Conservation (phyloP, 257 asterid species). For the Salvia splendens region DNA sequence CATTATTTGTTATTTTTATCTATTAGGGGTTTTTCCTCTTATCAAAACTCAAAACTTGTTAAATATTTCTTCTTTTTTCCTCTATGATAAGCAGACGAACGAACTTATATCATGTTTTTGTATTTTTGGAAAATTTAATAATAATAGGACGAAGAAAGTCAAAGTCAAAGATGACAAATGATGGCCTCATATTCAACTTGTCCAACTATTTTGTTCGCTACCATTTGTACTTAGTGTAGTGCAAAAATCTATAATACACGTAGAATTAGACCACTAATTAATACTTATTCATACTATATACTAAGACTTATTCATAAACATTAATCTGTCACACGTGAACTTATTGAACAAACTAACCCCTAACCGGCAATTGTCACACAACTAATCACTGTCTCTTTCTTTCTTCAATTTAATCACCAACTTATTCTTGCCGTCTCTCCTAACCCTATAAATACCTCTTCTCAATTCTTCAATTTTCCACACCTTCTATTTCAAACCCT, state of each 20-base stretch:
- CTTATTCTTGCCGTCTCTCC: constrained; percentile 30
- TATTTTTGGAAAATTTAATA: neutral
- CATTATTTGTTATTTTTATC: no score
- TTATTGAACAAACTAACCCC: constrained; percentile 24
- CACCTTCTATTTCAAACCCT: neutral
- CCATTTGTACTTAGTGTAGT: constrained; percentile 8
- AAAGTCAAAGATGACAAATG: constrained; percentile 25
- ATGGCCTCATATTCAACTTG: constrained; percentile 26
- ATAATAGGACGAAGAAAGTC: neutral
- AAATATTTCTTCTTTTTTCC: no score
- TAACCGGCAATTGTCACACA: constrained; percentile 41
- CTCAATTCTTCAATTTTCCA: neutral
- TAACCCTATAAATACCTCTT: constrained; percentile 39
- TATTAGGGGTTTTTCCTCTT: no score
- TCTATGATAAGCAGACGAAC: neutral
- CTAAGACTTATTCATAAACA: constrained; percentile 27
- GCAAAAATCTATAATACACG: neutral
- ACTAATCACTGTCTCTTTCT: constrained; percentile 23
- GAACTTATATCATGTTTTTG: neutral
- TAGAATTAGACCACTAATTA: neutral
- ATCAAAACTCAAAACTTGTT: no score
- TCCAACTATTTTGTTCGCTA: constrained; percentile 25
- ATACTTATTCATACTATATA: neutral
- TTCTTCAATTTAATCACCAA: neutral
- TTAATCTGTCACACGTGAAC: constrained; percentile 36